Percentiles rank a stretch among this genome's conserved stretches.
Evolutionary conservation across 805 yeast genomes (phyloP).

Genomic region (Hanseniaspora lachancei): DNA sequence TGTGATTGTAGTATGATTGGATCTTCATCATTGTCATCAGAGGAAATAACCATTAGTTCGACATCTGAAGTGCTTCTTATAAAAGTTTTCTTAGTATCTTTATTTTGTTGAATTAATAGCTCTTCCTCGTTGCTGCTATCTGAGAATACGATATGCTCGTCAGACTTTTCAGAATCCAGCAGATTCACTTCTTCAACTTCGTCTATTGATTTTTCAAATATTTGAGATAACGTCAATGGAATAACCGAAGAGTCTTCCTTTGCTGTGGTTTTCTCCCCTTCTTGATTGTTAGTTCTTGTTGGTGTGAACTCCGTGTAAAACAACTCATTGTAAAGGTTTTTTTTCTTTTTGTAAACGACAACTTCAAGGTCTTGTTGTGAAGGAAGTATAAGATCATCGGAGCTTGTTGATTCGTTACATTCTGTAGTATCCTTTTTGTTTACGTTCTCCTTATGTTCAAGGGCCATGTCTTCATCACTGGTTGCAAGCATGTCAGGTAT

Average conservation of each 20-base stretch:
- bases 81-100: not conserved
- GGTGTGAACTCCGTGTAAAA: not conserved
- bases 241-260: not conserved
- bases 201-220: not conserved
- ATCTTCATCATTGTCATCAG: not conserved
- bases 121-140: no score
- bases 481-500: not conserved
- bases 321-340: not conserved
- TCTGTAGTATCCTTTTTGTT: not conserved
- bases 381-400: not conserved
- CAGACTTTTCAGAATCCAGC: not conserved
- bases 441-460: not conserved
- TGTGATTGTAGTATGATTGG: not conserved
- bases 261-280: not conserved
- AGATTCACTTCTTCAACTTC: not conserved
- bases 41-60: not conserved
- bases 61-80: not conserved
- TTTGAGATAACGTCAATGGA: slow-evolving; percentile 1
- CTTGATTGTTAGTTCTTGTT: not conserved
- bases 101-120: not conserved
- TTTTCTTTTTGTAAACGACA: not conserved
- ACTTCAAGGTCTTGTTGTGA: slow-evolving; percentile 9
- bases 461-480: not conserved
- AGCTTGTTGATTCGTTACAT: not conserved
- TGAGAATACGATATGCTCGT: not conserved